Conservation (phyloP, 1,284 basidiomycete genomes). For the Amylostereum chailletii region DNA sequence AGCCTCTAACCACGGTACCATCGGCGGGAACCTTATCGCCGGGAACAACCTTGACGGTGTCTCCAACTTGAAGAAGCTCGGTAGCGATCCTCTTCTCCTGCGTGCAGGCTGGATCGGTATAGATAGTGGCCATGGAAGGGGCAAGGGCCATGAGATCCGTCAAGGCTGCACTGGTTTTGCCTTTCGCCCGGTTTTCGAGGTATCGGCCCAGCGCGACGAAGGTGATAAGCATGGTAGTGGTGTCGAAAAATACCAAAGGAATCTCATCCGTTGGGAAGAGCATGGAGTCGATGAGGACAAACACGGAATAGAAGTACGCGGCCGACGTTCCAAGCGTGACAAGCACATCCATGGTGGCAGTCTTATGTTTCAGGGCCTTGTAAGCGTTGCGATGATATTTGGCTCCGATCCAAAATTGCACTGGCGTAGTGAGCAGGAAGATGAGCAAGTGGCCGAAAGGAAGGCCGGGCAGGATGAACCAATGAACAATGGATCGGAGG, state of each 20-base stretch:
- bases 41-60: constrained; percentile 90
- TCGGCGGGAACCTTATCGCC: constrained; percentile 97
- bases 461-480: constrained; percentile 52
- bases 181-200: constrained; percentile 95
- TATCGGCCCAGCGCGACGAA: constrained; percentile 95
- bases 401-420: constrained; percentile 87
- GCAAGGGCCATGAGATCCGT: constrained; percentile 94
- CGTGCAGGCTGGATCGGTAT: constrained; percentile 73
- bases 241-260: constrained; percentile 96
- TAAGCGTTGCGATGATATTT: constrained; percentile 88
- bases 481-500: constrained; percentile 38
- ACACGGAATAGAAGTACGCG: constrained; percentile 85
- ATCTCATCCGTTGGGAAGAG: constrained; percentile 60
- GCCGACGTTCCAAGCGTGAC: constrained; percentile 93
- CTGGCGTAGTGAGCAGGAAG: constrained; percentile 80
- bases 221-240: constrained; percentile 96
- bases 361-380: constrained; percentile 84
- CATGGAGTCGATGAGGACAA: constrained; percentile 60
- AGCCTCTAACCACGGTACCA: constrained; percentile 81
- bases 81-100: constrained; percentile 88
- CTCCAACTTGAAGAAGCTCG: constrained; percentile 91
- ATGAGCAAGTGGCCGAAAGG: constrained; percentile 83
- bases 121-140: constrained; percentile 93
- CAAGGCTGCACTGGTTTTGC: constrained; percentile 92
- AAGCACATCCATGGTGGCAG: constrained; percentile 95